These are phyloP conservation scores for Laburnicola sp. DNA, from an alignment of 2,329 filamentous ascomycete species.

Conservation along the genomic window DNA sequence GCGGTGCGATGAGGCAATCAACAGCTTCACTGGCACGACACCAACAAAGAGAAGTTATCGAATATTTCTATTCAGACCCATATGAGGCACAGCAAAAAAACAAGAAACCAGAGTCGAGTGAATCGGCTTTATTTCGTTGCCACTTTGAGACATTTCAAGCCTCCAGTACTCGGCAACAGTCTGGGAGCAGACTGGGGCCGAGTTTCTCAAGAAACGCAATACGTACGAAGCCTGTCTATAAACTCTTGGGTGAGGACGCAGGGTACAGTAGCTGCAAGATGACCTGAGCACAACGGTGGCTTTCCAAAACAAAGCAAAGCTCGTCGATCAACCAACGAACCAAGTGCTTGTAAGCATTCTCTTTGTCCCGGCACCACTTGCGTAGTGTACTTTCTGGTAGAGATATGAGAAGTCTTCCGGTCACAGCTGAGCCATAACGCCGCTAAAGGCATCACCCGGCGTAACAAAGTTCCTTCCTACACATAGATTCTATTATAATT, in stretches of 20 bases:
- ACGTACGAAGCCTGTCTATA: neutral
- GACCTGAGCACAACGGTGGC: too few relatives aligned
- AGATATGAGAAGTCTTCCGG: neutral
- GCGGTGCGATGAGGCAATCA: slow-evolving; percentile 20
- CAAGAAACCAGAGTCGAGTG: slow-evolving; percentile 12
- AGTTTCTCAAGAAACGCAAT: too few relatives aligned
- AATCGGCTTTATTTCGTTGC: slow-evolving; percentile 6
- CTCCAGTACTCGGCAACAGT: neutral
- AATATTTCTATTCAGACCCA: slow-evolving; percentile 32
- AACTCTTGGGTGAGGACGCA: too few relatives aligned
- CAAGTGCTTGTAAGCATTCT: neutral
- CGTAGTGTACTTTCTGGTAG: neutral
- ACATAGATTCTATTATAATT: neutral
- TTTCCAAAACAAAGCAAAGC: too few relatives aligned
- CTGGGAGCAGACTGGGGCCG: too few relatives aligned
- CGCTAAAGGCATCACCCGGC: neutral
- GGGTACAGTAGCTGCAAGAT: too few relatives aligned
- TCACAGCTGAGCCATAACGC: neutral
- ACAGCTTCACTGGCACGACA: slow-evolving; percentile 14
- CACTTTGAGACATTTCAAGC: slow-evolving; percentile 6
- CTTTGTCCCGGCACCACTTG: neutral
- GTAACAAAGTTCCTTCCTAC: neutral
- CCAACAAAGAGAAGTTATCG: slow-evolving; percentile 27
- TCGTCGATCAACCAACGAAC: neutral
- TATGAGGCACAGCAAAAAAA: slow-evolving; percentile 17